Base-by-base conservation (phyloP, 2,329 filamentous ascomycete genomes). In the Mycosphaerella sp. region DNA sequence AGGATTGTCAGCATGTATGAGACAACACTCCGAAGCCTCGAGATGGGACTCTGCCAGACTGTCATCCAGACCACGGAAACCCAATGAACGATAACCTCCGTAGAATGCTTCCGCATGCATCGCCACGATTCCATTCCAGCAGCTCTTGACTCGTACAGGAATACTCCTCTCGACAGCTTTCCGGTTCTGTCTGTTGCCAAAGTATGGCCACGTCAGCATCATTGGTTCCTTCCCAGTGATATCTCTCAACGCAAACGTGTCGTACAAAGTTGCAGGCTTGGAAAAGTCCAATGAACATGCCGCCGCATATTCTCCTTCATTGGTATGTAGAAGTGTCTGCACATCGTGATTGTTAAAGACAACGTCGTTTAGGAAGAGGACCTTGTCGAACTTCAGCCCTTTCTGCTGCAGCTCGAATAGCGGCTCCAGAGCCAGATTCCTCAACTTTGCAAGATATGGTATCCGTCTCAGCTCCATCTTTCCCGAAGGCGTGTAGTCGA, bases 21-120 rank as follows among this genome's bases (percentile, higher is more conserved):
- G 78, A 69, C 87, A 91, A 73, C 86, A 90, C 70, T 91, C 87
- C 11, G 82, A 86, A n/a, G 78, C 87, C 69, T 91, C 87, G 26
- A 90, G 74, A 64, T 88, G 85, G 26, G 73, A 64, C 3, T 61
- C 55, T 0, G 77, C 77, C 1, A 92, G 78, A 3, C 76, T 78
- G 64, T 87, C 84, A 0, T 80, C 66, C 21, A 86, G 75, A 4
- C 77, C 84, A 8, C 85, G 80, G 68, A 88, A 88, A n/a, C 72
- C 74, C 0, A 87, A 73, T 0, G 70, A 64, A 2, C 66, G 45
- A 4, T 60, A 44, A 58, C 55, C 62, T n/a, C 51, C 48, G 54
- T 80, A 76, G 64, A 84, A 84, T 0, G 81, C 79, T 7, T 73
- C 71, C 0, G 80, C 76, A 21, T 79, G 75, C 72, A 83, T 79